A percentile compares a stretch with the other conserved stretches of the same genome.
Conservation (phyloP, 139 green algal genomes). For the Picochlorum sp. region DNA sequence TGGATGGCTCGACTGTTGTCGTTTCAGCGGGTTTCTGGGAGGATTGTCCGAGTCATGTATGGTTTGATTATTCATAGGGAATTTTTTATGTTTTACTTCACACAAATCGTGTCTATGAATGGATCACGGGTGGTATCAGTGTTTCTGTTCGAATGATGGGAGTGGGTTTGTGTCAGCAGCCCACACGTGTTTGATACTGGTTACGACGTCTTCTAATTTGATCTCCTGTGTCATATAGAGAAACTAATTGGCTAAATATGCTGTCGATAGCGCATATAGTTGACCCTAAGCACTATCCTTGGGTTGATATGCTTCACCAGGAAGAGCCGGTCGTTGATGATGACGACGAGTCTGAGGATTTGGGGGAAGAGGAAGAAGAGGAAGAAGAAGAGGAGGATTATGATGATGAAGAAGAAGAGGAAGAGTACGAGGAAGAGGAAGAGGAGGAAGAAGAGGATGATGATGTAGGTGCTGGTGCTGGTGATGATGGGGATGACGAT, state of each 20-base stretch:
- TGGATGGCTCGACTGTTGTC: too few relatives aligned
- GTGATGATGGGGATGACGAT: background rate
- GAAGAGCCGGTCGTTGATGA: background rate
- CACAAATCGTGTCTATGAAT: too few relatives aligned
- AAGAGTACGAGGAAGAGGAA: slow-evolving; percentile 13
- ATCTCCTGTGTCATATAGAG: background rate
- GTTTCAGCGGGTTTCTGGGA: background rate
- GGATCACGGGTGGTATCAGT: too few relatives aligned
- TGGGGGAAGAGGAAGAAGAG: background rate
- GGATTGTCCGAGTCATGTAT: background rate
- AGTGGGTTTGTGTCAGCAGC: too few relatives aligned
- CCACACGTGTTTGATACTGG: too few relatives aligned
- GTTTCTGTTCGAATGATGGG: too few relatives aligned
- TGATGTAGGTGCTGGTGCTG: slow-evolving; percentile 1
- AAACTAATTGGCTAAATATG: background rate
- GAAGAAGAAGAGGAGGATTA: background rate
- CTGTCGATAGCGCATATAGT: slow-evolving; percentile 1
- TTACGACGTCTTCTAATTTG: background rate
- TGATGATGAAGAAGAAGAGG: background rate
- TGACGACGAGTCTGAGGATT: background rate
- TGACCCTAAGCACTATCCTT: too few relatives aligned
- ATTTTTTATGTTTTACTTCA: too few relatives aligned
- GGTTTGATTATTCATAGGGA: too few relatives aligned
- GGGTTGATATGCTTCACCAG: background rate
- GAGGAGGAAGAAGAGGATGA: slow-evolving; percentile 25